These are phyloP conservation scores for Tremellales sp. DNA, from an alignment of 1,284 basidiomycete genomes.

Conservation along the genomic window DNA sequence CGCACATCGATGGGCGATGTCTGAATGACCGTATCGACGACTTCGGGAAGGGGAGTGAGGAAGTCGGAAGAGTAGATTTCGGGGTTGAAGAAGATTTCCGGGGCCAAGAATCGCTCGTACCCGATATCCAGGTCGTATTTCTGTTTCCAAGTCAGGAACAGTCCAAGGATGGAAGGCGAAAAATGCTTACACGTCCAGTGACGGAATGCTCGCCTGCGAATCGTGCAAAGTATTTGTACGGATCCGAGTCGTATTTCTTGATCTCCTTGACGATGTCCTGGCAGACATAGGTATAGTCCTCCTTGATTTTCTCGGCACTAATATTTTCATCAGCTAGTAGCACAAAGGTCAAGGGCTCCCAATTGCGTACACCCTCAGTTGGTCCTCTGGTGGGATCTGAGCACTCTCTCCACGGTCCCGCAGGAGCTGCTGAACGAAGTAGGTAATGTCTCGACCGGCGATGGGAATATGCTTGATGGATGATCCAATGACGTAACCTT, in stretches of 20 bases:
- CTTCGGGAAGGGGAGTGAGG: slow-evolving; percentile 91
- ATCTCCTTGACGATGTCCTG: slow-evolving; percentile 99
- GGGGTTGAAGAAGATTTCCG: slow-evolving; percentile 99
- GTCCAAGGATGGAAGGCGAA: not conserved
- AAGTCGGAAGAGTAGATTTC: slow-evolving; percentile 99
- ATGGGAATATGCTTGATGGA: slow-evolving; percentile 99
- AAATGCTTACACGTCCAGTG: slow-evolving; percentile 70
- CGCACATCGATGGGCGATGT: slow-evolving; percentile 93
- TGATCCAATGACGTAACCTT: slow-evolving; percentile 98
- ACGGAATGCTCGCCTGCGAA: slow-evolving; percentile 92
- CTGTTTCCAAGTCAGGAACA: slow-evolving; percentile 48
- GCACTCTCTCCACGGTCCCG: slow-evolving; percentile 91
- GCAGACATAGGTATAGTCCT: slow-evolving; percentile 97
- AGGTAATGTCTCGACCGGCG: slow-evolving; percentile 94
- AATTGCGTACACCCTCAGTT: slow-evolving; percentile 62
- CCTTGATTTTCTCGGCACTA: slow-evolving; percentile 87
- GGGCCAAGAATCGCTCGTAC: slow-evolving; percentile 97
- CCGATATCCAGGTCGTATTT: slow-evolving; percentile 91
- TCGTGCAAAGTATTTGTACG: slow-evolving; percentile 92
- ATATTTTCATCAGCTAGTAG: not conserved
- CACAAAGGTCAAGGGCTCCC: not conserved
- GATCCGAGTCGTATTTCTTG: slow-evolving; percentile 94
- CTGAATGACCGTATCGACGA: slow-evolving; percentile 96
- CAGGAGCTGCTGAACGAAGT: slow-evolving; percentile 94
- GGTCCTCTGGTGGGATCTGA: slow-evolving; percentile 92